These are phyloP conservation scores for Prunus davidiana DNA, from an alignment of 306 rosid species.

Conservation along the genomic window DNA sequence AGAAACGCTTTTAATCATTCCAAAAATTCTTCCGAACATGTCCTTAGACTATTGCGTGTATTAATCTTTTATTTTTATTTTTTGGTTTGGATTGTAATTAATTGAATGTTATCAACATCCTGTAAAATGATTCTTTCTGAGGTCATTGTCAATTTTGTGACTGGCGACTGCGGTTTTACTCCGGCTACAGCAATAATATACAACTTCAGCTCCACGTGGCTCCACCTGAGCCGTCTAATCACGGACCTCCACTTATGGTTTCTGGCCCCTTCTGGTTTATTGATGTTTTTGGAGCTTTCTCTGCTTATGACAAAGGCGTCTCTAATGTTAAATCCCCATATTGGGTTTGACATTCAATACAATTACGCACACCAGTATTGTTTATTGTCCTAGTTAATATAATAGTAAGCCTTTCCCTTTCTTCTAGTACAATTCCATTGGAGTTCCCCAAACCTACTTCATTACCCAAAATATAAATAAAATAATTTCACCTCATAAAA, in stretches of 20 bases:
- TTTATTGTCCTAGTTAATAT: background rate
- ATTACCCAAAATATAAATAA: too few species aligned
- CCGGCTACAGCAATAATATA: background rate
- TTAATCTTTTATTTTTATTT: background rate
- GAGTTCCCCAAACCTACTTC: too few species aligned
- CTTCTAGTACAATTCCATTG: background rate
- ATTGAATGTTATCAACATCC: background rate
- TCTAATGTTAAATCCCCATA: background rate
- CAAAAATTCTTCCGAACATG: too few species aligned
- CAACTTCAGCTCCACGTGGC: slow-evolving; percentile 1
- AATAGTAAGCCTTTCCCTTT: background rate
- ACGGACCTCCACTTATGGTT: background rate
- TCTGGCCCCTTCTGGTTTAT: background rate
- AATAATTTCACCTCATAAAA: too few species aligned
- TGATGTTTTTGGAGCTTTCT: background rate
- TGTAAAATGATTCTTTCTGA: background rate
- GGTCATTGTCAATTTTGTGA: background rate
- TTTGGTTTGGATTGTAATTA: background rate
- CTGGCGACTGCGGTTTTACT: background rate
- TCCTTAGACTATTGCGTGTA: too few species aligned
- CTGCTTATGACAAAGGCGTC: background rate
- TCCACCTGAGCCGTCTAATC: background rate
- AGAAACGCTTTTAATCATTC: too few species aligned
- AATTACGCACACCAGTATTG: background rate
- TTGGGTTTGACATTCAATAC: background rate